These are phyloP conservation scores for Pleurotus eryngii DNA, from an alignment of 768 basidiomycete species.

Conservation along the genomic window DNA sequence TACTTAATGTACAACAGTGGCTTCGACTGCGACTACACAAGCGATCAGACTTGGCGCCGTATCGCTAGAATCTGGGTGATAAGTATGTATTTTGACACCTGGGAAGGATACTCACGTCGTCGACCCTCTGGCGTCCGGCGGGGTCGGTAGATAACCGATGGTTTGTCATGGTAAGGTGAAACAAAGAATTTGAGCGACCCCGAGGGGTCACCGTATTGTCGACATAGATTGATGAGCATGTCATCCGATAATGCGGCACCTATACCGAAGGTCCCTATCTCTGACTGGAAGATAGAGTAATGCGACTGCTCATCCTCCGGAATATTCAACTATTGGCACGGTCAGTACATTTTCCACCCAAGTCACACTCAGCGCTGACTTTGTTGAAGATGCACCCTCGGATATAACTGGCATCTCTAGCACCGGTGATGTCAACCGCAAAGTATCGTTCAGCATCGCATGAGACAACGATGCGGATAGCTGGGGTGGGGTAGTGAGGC, in stretches of 20 bases:
- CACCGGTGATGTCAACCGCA: slow-evolving; percentile 46
- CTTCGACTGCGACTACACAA: not conserved
- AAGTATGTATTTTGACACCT: not conserved
- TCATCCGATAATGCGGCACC: slow-evolving; percentile 38
- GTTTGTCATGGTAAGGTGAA: slow-evolving; percentile 41
- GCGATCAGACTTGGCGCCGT: not conserved
- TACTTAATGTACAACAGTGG: not conserved
- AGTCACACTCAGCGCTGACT: slow-evolving; percentile 20
- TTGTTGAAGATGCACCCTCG: slow-evolving; percentile 44
- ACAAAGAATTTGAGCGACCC: slow-evolving; percentile 52
- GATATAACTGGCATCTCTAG: slow-evolving; percentile 39
- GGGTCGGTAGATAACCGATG: slow-evolving; percentile 17
- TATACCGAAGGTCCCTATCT: slow-evolving; percentile 42
- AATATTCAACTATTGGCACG: slow-evolving; percentile 34
- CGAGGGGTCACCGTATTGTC: slow-evolving; percentile 41
- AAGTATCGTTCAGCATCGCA: slow-evolving; percentile 49
- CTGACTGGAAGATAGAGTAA: slow-evolving; percentile 46
- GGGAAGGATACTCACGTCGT: not conserved
- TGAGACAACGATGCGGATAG: slow-evolving; percentile 43
- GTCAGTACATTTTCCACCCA: not conserved
- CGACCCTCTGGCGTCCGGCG: slow-evolving; percentile 4
- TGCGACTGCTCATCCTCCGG: slow-evolving; percentile 34
- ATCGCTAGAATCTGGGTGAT: not conserved
- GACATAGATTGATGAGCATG: slow-evolving; percentile 38
- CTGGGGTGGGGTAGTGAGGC: not conserved